These are phyloP conservation scores for Neofusicoccum sp. DNA, from an alignment of 2,329 filamentous ascomycete species.

Conservation along the genomic window DNA sequence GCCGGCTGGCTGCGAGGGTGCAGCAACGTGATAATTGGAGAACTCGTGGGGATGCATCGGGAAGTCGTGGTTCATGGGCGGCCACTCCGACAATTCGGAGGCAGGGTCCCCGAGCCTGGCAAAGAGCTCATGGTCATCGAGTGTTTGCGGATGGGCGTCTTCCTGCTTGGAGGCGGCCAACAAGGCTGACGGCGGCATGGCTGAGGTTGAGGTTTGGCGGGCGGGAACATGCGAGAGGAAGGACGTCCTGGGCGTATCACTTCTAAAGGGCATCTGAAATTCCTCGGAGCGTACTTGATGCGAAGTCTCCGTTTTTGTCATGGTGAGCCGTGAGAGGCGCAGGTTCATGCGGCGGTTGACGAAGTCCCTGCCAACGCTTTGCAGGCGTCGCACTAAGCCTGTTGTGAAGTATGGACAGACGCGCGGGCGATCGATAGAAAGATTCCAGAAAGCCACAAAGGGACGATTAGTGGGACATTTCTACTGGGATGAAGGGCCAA, in stretches of 20 bases:
- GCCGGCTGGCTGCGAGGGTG: slow-evolving; percentile 5
- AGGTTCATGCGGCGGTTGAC: slow-evolving; percentile 22
- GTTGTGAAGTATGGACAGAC: slow-evolving; percentile 24
- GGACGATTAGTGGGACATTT: slow-evolving; percentile 33
- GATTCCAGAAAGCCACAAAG: slow-evolving; percentile 35
- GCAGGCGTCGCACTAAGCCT: slow-evolving; percentile 32
- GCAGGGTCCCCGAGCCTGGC: not conserved
- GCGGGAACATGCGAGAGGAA: slow-evolving; percentile 24
- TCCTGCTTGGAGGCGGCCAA: slow-evolving; percentile 15
- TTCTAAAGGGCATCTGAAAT: slow-evolving; percentile 26
- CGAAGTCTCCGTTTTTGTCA: slow-evolving; percentile 36
- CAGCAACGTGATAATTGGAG: slow-evolving; percentile 24
- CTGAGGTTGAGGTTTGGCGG: slow-evolving; percentile 8
- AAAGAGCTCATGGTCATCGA: slow-evolving; percentile 2
- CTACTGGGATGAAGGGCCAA: slow-evolving; percentile 22
- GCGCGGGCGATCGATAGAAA: slow-evolving; percentile 22
- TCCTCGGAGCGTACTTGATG: slow-evolving; percentile 30
- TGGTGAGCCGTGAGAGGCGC: slow-evolving; percentile 31
- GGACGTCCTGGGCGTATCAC: slow-evolving; percentile 26
- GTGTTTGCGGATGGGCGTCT: not conserved
- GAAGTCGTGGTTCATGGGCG: slow-evolving; percentile 1
- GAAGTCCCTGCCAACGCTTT: slow-evolving; percentile 31
- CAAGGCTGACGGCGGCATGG: slow-evolving; percentile 17
- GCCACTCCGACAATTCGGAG: not conserved
- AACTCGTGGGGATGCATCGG: slow-evolving; percentile 23